phyloP scores from a whole-genome alignment of 352 stramenopile species.

The Pythium myriotylum region DNA sequence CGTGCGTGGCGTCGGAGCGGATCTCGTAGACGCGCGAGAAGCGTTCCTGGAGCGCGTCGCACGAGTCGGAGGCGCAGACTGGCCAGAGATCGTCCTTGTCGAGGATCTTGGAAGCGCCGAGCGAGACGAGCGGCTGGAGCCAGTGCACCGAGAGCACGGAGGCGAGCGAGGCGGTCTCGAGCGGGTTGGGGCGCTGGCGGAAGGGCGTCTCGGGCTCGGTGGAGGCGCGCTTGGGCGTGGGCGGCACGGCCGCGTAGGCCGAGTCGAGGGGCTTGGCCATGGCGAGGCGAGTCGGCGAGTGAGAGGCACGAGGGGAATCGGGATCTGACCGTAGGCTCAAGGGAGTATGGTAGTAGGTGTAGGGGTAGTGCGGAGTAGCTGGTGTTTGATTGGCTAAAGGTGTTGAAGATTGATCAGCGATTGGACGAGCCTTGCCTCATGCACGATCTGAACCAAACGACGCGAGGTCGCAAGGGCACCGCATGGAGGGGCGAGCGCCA shows the following conservation, averaged over 20 bases:
- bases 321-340: too few species aligned
- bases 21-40: constrained; percentile 30
- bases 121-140: constrained; percentile 42
- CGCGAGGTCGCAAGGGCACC: too few species aligned
- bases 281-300: not conserved
- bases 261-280: constrained; percentile 21
- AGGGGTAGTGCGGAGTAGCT: too few species aligned
- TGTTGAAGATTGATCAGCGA: too few species aligned
- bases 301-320: not conserved
- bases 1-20: not conserved
- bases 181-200: constrained; percentile 30
- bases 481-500: too few species aligned
- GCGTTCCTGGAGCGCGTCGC: constrained; percentile 30
- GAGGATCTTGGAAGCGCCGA: constrained; percentile 37
- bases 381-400: too few species aligned
- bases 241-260: constrained; percentile 25
- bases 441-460: too few species aligned
- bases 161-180: constrained; percentile 33
- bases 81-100: constrained; percentile 47
- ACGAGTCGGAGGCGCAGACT: constrained; percentile 31
- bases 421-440: too few species aligned
- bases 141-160: constrained; percentile 40
- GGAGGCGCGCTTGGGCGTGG: constrained; percentile 16
- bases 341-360: too few species aligned
- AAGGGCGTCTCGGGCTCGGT: constrained; percentile 22